Conservation (phyloP, 805 yeast species). For the Soucietia sequanensis region DNA sequence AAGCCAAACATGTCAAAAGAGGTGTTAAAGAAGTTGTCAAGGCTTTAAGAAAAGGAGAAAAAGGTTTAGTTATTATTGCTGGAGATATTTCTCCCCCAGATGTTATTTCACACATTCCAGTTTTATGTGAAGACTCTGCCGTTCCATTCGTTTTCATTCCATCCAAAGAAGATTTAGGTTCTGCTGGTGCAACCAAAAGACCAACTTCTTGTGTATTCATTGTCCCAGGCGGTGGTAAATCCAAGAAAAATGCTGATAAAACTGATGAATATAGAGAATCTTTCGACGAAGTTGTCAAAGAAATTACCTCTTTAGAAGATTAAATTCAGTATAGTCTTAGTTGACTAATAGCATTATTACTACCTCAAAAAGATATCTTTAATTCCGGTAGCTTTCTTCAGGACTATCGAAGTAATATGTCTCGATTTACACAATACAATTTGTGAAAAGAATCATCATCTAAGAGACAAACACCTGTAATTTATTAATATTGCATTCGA, state of each 20-base stretch:
- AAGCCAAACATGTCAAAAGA: conserved; percentile 96
- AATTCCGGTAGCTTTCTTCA: too few species aligned
- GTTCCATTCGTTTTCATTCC: conserved; percentile 95
- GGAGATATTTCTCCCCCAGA: conserved; percentile 98
- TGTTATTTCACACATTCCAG: conserved; percentile 96
- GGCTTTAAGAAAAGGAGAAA: conserved; percentile 96
- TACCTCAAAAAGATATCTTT: too few species aligned
- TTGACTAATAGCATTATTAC: background rate
- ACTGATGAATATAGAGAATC: conserved; percentile 87
- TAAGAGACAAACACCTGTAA: too few species aligned
- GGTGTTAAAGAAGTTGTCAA: conserved; percentile 99
- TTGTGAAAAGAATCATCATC: too few species aligned
- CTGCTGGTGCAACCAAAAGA: conserved; percentile 99
- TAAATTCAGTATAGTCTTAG: background rate
- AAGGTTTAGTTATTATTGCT: conserved; percentile 93
- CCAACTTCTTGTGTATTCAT: conserved; percentile 98
- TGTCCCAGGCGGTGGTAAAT: conserved; percentile 91
- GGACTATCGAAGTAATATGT: too few species aligned
- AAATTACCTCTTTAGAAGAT: conserved; percentile 53
- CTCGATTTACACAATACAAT: too few species aligned
- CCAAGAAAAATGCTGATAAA: conserved; percentile 67
- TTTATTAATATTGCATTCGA: too few species aligned
- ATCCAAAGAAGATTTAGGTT: conserved; percentile 96
- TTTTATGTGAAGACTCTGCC: conserved; percentile 88
- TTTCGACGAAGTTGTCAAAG: conserved; percentile 92